Percentiles rank a stretch among this genome's conserved stretches.
Evolutionary conservation across 2,329 filamentous ascomycete genomes (phyloP).

Genomic region (Cytospora schulzeri): DNA sequence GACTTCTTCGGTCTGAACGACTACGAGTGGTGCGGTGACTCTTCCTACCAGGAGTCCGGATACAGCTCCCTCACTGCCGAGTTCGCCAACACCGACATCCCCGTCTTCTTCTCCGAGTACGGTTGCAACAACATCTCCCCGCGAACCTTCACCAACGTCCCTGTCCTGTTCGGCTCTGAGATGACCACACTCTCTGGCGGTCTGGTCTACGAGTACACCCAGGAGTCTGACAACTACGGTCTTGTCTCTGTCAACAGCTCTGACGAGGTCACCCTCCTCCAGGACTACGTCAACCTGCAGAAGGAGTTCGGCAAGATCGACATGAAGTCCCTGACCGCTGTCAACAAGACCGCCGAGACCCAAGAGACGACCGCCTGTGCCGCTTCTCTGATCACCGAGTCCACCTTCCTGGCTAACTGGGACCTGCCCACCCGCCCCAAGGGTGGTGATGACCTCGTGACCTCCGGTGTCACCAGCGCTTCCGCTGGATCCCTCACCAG

Average conservation of each 20-base stretch:
- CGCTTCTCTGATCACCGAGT: slow-evolving; percentile 62
- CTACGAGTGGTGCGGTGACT: slow-evolving; percentile 61
- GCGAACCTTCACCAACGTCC: slow-evolving; percentile 72
- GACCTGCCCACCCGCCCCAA: slow-evolving; percentile 66
- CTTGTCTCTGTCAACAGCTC: slow-evolving; percentile 61
- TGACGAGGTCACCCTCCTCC: slow-evolving; percentile 55
- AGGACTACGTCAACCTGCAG: slow-evolving; percentile 69
- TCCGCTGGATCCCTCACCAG: slow-evolving; percentile 59
- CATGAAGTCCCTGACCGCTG: slow-evolving; percentile 62
- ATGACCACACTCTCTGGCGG: slow-evolving; percentile 71
- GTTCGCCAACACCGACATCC: slow-evolving; percentile 65
- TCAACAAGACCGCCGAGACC: slow-evolving; percentile 57
- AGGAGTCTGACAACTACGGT: slow-evolving; percentile 65
- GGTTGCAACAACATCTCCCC: slow-evolving; percentile 71
- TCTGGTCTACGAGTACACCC: slow-evolving; percentile 74
- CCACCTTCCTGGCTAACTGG: slow-evolving; percentile 74
- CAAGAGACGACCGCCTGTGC: slow-evolving; percentile 62
- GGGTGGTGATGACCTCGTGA: slow-evolving; percentile 69
- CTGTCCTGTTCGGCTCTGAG: slow-evolving; percentile 65
- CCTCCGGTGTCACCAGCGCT: slow-evolving; percentile 68
- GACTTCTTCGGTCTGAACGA: slow-evolving; percentile 76
- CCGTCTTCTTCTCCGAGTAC: slow-evolving; percentile 76
- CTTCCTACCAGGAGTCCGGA: slow-evolving; percentile 48
- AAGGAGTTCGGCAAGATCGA: slow-evolving; percentile 72
- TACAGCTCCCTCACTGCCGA: slow-evolving; percentile 49